A percentile compares a stretch with the other conserved stretches of the same genome.
These are phyloP conservation scores for Parietaria judaica DNA, from an alignment of 306 rosid species.

Conservation along the genomic window DNA sequence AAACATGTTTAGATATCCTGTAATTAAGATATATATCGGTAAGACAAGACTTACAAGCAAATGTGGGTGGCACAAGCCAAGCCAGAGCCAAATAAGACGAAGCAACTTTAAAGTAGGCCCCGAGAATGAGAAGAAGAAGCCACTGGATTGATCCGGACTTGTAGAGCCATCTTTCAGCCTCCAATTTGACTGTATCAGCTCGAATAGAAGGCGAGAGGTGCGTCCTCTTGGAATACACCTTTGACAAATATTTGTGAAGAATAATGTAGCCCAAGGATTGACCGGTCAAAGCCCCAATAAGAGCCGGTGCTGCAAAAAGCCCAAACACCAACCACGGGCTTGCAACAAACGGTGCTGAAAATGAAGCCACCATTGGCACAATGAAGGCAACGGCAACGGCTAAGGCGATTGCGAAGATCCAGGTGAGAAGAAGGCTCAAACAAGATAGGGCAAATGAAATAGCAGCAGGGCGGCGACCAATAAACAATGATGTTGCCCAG, in stretches of 20 bases:
- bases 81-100: constrained; percentile 88
- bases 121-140: constrained; percentile 75
- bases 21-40: background rate
- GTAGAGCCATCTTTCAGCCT: constrained; percentile 98
- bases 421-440: constrained; percentile 59
- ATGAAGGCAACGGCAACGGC: constrained; percentile 49
- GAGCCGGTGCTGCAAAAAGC: constrained; percentile 81
- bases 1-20: too few relatives aligned
- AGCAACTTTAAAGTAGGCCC: constrained; percentile 69
- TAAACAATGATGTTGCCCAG: constrained; percentile 67
- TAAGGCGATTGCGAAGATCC: constrained; percentile 63
- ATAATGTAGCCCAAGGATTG: constrained; percentile 77
- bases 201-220: constrained; percentile 37
- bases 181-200: constrained; percentile 52
- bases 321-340: constrained; percentile 86
- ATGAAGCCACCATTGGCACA: constrained; percentile 54
- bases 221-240: constrained; percentile 43
- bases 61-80: constrained; percentile 91
- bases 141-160: constrained; percentile 92
- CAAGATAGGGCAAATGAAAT: constrained; percentile 66
- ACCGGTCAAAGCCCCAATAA: constrained; percentile 81
- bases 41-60: constrained; percentile 57
- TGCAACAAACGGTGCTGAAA: constrained; percentile 79
- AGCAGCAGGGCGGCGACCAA: constrained; percentile 86
- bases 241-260: constrained; percentile 52